A percentile compares a stretch with the other conserved stretches of the same genome.
Evolutionary conservation across 106 monocot species (phyloP).

Genomic region (Dactylorhiza incarnata): DNA sequence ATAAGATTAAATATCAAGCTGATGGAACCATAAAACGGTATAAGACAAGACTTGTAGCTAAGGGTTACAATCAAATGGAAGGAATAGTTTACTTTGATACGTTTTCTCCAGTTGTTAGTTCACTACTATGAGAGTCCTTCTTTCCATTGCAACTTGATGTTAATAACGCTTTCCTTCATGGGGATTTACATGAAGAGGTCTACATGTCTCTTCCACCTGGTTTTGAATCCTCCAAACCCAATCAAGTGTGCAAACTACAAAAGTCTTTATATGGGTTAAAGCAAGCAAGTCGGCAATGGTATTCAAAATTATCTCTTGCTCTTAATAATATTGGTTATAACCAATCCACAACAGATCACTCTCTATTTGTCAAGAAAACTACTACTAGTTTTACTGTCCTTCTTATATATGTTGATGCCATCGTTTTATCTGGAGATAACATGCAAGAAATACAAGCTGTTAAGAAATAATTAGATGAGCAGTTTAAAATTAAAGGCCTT

Average conservation of each 20-base stretch:
- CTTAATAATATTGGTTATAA: too few species aligned
- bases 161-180: not conserved
- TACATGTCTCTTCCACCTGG: not conserved
- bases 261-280: slow-evolving; percentile 1
- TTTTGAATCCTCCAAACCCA: not conserved
- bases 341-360: too few species aligned
- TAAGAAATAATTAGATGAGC: too few species aligned
- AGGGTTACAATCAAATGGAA: slow-evolving; percentile 5
- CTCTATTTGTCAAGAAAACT: too few species aligned
- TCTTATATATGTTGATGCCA: too few species aligned
- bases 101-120: slow-evolving; percentile 4
- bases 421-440: too few species aligned
- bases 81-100: not conserved
- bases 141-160: slow-evolving; percentile 5
- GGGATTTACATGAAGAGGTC: not conserved
- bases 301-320: too few species aligned
- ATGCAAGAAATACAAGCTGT: too few species aligned
- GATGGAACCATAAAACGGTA: not conserved
- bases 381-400: too few species aligned
- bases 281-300: not conserved
- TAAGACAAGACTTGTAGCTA: not conserved
- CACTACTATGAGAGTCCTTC: not conserved
- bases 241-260: not conserved
- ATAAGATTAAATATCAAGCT: not conserved
- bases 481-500: too few species aligned